These are phyloP conservation scores for Scutellaria barbata DNA, from an alignment of 257 asterid genomes.

Conservation along the genomic window DNA sequence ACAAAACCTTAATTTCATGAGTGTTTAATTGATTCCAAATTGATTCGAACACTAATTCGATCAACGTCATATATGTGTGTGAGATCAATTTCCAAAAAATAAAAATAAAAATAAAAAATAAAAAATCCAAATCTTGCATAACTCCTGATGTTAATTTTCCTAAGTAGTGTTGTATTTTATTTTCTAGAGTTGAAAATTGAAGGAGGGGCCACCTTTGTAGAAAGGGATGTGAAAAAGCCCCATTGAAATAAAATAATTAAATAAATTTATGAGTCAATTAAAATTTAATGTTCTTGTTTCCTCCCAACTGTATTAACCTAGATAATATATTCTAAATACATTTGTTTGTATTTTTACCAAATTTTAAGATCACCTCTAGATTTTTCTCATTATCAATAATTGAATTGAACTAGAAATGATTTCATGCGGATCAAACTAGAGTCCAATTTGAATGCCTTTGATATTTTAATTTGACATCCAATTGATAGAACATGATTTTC, in stretches of 20 bases:
- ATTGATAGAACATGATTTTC: background rate
- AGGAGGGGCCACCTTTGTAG: conserved; percentile 14
- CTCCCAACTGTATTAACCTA: conserved; percentile 30
- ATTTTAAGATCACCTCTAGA: background rate
- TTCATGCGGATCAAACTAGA: no score
- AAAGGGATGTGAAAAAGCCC: conserved; percentile 29
- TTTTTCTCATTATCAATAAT: no score
- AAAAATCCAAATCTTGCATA: no score
- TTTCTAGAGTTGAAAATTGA: background rate
- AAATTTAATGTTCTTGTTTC: conserved; percentile 30
- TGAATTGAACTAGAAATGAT: no score
- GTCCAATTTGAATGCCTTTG: no score
- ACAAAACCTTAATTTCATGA: no score
- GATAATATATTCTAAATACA: background rate
- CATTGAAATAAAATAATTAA: background rate
- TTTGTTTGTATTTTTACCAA: background rate
- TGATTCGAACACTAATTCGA: no score
- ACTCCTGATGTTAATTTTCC: background rate
- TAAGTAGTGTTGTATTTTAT: background rate
- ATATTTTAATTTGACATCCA: no score
- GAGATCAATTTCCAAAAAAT: no score
- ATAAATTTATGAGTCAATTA: conserved; percentile 26
- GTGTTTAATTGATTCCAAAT: no score
- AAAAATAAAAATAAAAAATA: no score
- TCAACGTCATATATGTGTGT: no score